A percentile compares a stretch with the other conserved stretches of the same genome.
Evolutionary conservation across 1,284 basidiomycete species (phyloP).

Genomic region (Melampsora americana): DNA sequence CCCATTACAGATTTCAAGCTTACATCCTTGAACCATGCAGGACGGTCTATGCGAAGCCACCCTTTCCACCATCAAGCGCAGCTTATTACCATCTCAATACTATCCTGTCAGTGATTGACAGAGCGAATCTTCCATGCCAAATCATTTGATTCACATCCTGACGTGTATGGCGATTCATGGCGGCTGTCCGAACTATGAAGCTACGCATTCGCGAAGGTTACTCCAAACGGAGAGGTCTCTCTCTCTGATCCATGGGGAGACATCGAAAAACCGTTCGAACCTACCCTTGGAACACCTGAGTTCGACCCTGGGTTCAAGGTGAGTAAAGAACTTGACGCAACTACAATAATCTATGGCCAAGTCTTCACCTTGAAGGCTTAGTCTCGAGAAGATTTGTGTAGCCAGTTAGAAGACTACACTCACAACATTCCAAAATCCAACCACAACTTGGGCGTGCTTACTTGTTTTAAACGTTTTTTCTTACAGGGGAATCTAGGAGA

Average conservation of each 20-base stretch:
- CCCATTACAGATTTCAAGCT: not conserved
- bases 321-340: not conserved
- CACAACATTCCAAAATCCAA: not conserved
- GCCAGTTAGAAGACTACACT: not conserved
- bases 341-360: too few species aligned
- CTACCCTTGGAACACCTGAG: slow-evolving; percentile 35
- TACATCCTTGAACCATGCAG: not conserved
- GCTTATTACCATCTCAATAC: slow-evolving; percentile 43
- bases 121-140: not conserved
- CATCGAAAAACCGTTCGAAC: slow-evolving; percentile 43
- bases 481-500: slow-evolving; percentile 39
- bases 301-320: slow-evolving; percentile 43
- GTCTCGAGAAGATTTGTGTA: not conserved
- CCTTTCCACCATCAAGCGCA: slow-evolving; percentile 34
- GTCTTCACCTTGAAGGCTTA: not conserved
- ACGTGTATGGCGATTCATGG: not conserved
- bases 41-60: slow-evolving; percentile 43
- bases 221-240: slow-evolving; percentile 19
- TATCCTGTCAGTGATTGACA: slow-evolving; percentile 24
- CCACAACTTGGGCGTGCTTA: not conserved
- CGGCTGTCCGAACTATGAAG: slow-evolving; percentile 7
- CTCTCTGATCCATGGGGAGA: slow-evolving; percentile 41
- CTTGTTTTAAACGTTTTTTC: not conserved
- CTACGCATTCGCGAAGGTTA: slow-evolving; percentile 41
- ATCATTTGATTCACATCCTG: not conserved